Evolutionary conservation across 2,329 filamentous ascomycete genomes (phyloP), one percentile per base, ranked within the genome.

Genomic region (Fusarium tricinctum): DNA sequence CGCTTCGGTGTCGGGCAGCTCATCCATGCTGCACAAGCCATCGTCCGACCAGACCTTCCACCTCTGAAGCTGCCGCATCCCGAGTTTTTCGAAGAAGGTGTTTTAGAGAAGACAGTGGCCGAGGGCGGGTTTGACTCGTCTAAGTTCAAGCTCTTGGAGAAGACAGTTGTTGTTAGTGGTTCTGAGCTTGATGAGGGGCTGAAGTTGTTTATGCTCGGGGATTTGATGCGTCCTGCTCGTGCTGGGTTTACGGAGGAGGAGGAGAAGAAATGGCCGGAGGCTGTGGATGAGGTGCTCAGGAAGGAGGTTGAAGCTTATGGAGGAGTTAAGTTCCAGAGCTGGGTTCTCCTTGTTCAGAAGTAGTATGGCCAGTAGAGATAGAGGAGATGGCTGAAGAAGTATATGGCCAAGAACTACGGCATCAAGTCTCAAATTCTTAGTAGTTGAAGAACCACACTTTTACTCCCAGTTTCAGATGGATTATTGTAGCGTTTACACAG

Each of bases 11-110:
- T 64, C 12, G 56, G 65, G 13, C 44, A 68, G 3, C 49, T 75
- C 10, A 68, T 78, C 7, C 75, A 76, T 19, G 73, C 69, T 1
- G 74, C 76, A 9, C 76, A 78, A 58, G 57, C 58, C 8, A 42
- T 63, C 15, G 67, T 78, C 3, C 66, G 74, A 9, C 73, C 73
- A 3, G 75, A 78, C 40, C 49, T 75, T 22, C 68, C 75, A 2
- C 68, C 49, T 5, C 66, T 78, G 57, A 63, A 57, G 15, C 51
- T 72, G 7, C 75, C 75, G 2, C 63, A 69, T 8, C 71, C 73
- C 4, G 63, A 76, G 32, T 77, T 76, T 30, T 33, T 69, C 5
- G 26, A 72, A 12, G 61, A 72, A 2, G 75, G 74, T 2, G 60
- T 70, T 14, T 43, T 77, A 30, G 53, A 73, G 28, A 59, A 64